A percentile compares a stretch with the other conserved stretches of the same genome.
Evolutionary conservation across 208 protist species (phyloP).

Genomic region (Trypanosoma melophagium): DNA sequence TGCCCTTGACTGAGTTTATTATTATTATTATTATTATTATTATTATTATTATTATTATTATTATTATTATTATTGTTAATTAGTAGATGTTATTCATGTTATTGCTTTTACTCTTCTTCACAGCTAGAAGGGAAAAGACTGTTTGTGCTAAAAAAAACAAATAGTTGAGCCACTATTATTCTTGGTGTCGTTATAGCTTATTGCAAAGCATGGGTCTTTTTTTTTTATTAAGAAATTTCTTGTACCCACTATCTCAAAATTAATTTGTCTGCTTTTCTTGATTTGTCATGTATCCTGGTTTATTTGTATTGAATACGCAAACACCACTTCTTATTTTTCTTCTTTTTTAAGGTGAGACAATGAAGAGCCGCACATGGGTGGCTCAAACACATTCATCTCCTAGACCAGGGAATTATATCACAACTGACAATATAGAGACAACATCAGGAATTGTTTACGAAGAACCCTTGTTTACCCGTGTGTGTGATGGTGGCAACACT

Average conservation of each 20-base stretch:
- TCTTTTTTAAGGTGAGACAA: not conserved
- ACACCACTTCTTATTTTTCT: not conserved
- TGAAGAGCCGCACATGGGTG: not conserved
- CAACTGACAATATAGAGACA: conserved; percentile 9
- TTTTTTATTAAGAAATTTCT: not conserved
- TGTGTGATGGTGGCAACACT: not conserved
- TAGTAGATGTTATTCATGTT: no score
- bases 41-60: no score
- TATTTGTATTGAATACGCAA: no score
- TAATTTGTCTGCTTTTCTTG: not conserved
- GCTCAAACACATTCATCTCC: not conserved
- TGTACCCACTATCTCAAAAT: not conserved
- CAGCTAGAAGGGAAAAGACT: no score
- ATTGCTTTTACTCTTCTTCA: no score
- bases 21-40: no score
- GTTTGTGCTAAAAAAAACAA: no score
- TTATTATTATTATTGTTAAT: no score
- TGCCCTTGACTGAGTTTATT: no score
- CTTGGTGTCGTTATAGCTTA: no score
- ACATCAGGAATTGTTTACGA: conserved; percentile 11
- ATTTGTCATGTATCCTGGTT: not conserved
- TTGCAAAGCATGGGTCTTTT: not conserved
- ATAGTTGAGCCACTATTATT: no score
- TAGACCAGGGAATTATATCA: not conserved
- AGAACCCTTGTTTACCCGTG: not conserved